phyloP scores from a whole-genome alignment of 495 filamentous ascomycete species.

The Penicillium desertorum region DNA sequence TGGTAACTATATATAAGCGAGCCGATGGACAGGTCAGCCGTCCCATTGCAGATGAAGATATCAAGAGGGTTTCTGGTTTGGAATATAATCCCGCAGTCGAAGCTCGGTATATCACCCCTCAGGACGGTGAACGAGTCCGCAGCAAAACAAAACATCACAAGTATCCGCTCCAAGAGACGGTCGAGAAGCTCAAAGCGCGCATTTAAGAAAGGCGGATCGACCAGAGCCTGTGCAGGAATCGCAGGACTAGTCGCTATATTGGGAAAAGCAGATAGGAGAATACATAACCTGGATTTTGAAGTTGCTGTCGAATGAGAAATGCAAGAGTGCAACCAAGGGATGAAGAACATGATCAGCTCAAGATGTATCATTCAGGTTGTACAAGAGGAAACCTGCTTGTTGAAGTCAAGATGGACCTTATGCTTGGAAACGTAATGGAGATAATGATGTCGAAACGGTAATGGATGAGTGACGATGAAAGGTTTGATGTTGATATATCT shows the following conservation, averaged over 20 bases:
- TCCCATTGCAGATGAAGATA: conserved; percentile 46
- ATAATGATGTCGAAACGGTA: too few species aligned
- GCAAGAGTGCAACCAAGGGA: too few species aligned
- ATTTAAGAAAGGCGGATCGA: conserved; percentile 7
- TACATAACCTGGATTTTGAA: not conserved
- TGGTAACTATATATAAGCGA: conserved; percentile 75
- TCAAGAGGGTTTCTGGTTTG: conserved; percentile 55
- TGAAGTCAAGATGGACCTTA: not conserved
- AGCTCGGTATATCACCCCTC: conserved; percentile 41
- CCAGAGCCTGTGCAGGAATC: too few species aligned
- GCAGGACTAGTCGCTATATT: not conserved
- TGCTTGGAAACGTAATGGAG: too few species aligned
- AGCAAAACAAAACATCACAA: conserved; percentile 26
- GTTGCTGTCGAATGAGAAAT: not conserved
- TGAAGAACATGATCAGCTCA: too few species aligned
- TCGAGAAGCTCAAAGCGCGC: conserved; percentile 20
- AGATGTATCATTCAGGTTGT: too few species aligned
- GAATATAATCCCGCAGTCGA: conserved; percentile 86
- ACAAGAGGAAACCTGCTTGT: too few species aligned
- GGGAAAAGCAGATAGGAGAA: not conserved
- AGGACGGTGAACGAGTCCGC: conserved; percentile 29
- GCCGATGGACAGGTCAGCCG: conserved; percentile 60
- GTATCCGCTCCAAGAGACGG: conserved; percentile 24
- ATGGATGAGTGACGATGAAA: too few species aligned
- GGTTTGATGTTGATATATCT: too few species aligned